phyloP scores from a whole-genome alignment of 257 asterid genomes.

The Fraxinus excelsior region DNA sequence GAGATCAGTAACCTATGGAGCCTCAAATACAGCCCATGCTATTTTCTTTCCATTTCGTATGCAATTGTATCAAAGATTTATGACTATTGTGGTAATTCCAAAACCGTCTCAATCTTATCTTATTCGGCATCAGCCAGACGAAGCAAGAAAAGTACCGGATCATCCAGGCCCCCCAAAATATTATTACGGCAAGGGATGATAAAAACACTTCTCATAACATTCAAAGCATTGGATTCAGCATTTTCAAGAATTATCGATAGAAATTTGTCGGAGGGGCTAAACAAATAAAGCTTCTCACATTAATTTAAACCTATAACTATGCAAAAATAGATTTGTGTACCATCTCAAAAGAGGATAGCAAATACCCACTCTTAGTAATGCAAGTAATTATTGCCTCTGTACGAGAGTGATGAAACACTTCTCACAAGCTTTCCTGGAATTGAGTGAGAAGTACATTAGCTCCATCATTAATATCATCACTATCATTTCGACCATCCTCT shows the following conservation, averaged over 20 bases:
- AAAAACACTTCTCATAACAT: not conserved
- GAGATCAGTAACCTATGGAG: not conserved
- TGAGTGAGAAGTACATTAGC: conserved; percentile 44
- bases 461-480: conserved; percentile 39
- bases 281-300: not conserved
- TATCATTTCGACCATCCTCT: conserved; percentile 28
- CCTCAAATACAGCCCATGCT: not conserved
- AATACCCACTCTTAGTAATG: not conserved
- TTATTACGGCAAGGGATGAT: too few species aligned
- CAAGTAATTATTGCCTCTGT: not conserved
- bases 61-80: not conserved
- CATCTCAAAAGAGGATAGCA: not conserved
- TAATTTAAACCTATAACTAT: not conserved
- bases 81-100: not conserved
- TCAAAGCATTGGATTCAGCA: not conserved
- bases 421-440: conserved; percentile 66
- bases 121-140: too few species aligned
- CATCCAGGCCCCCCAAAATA: too few species aligned
- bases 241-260: not conserved
- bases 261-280: not conserved
- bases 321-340: not conserved
- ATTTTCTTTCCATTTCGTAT: not conserved
- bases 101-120: too few species aligned
- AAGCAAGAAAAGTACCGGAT: too few species aligned
- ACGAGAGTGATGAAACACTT: conserved; percentile 11